A percentile compares a stretch with the other conserved stretches of the same genome.
These are phyloP conservation scores for Lophiostoma macrostomum DNA, from an alignment of 495 filamentous ascomycete genomes.

Conservation along the genomic window DNA sequence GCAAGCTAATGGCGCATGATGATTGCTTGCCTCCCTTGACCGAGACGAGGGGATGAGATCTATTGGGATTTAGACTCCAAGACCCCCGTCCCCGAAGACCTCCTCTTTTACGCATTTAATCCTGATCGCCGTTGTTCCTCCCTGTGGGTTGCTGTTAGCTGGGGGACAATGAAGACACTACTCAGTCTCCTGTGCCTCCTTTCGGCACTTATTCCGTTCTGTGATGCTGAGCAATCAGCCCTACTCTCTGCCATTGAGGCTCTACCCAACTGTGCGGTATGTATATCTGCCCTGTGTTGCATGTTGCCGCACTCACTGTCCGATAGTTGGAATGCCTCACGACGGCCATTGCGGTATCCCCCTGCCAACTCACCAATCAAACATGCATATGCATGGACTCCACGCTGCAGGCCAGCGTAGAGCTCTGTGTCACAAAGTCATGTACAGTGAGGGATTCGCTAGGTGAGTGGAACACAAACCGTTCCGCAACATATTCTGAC, in stretches of 20 bases:
- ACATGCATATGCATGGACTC: constrained; percentile 23
- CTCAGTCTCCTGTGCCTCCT: background rate
- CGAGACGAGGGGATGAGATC: too few species aligned
- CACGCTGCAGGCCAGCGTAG: constrained; percentile 8
- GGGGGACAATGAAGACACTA: background rate
- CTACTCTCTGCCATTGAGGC: background rate
- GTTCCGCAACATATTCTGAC: background rate
- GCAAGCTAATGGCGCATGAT: too few species aligned
- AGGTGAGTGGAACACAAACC: constrained; percentile 3
- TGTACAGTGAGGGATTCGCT: constrained; percentile 18
- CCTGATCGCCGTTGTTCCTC: background rate
- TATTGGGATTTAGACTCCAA: too few species aligned
- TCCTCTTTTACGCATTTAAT: too few species aligned
- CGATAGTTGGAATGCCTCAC: constrained; percentile 21
- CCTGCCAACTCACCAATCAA: constrained; percentile 14
- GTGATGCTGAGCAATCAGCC: constrained; percentile 1
- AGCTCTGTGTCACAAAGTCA: constrained; percentile 14
- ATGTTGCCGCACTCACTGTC: background rate
- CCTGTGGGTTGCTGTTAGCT: background rate
- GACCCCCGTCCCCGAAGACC: too few species aligned
- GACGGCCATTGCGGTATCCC: constrained; percentile 3
- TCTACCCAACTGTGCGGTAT: constrained; percentile 11
- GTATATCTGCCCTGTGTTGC: background rate
- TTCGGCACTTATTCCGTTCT: background rate
- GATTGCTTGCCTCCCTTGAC: too few species aligned